These are phyloP conservation scores for Penicillium sp. DNA, from an alignment of 2,329 filamentous ascomycete genomes.

Conservation along the genomic window DNA sequence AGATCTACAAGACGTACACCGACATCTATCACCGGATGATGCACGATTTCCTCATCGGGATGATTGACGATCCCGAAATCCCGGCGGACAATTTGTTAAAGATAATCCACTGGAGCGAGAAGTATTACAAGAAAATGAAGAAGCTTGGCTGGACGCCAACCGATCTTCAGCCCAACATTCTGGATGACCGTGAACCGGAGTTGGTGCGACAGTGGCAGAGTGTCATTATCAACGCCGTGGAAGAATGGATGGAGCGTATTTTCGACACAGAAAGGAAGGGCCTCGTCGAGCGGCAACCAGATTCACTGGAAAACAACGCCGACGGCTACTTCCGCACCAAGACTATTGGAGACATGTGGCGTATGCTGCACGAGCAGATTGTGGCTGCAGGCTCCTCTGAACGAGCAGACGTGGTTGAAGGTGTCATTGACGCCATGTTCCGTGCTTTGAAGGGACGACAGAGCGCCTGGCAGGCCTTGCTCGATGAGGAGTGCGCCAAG, in stretches of 20 bases:
- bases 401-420: conserved; percentile 88
- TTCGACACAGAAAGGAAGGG: conserved; percentile 79
- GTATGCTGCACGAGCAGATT: conserved; percentile 93
- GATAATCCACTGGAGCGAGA: conserved; percentile 92
- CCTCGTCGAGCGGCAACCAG: conserved; percentile 76
- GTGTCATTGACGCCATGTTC: conserved; percentile 96
- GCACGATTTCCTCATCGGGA: conserved; percentile 86
- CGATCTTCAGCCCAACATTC: conserved; percentile 80
- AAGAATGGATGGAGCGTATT: conserved; percentile 97
- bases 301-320: conserved; percentile 83
- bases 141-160: conserved; percentile 80
- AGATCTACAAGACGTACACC: conserved; percentile 86
- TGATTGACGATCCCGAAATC: conserved; percentile 83
- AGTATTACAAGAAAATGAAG: conserved; percentile 94
- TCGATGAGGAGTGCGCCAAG: conserved; percentile 80
- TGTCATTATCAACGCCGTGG: conserved; percentile 92
- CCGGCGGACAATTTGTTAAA: conserved; percentile 85
- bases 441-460: conserved; percentile 81
- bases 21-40: conserved; percentile 91
- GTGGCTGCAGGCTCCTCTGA: conserved; percentile 82
- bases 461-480: conserved; percentile 81
- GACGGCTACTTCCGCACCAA: conserved; percentile 91
- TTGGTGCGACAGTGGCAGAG: conserved; percentile 91
- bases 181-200: conserved; percentile 88
- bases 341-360: conserved; percentile 93